phyloP scores from a whole-genome alignment of 2,329 filamentous ascomycete species.

The Sclerotinia sclerotiorum region DNA sequence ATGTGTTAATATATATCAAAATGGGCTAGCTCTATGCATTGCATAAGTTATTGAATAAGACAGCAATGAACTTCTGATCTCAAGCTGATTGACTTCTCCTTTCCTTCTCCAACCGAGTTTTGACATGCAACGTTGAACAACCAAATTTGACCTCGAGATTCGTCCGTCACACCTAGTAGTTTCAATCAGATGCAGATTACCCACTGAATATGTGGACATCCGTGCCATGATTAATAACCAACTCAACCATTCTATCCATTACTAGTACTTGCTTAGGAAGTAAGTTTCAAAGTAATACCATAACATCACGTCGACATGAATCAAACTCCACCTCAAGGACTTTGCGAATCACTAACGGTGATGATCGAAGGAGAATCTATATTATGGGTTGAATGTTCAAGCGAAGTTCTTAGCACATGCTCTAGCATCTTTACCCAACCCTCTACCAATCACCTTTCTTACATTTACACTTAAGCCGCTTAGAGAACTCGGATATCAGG shows the following conservation, averaged over 20 bases:
- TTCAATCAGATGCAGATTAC: not conserved
- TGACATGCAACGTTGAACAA: not conserved
- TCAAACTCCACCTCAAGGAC: not conserved
- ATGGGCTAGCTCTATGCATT: not conserved
- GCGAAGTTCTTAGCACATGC: not conserved
- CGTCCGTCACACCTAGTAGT: too few species aligned
- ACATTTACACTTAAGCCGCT: not conserved
- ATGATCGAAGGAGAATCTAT: not conserved
- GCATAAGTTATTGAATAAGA: too few species aligned
- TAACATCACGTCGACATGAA: not conserved
- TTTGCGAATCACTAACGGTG: not conserved
- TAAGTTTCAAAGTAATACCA: not conserved
- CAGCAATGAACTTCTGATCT: too few species aligned
- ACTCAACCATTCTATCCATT: not conserved
- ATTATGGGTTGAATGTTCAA: too few species aligned
- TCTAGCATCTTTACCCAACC: not conserved
- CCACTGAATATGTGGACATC: not conserved
- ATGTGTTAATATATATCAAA: not conserved
- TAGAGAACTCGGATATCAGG: not conserved
- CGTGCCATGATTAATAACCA: not conserved
- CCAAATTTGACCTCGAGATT: not conserved
- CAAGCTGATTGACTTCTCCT: not conserved
- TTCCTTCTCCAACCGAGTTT: not conserved
- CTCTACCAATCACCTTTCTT: not conserved
- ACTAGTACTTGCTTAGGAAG: not conserved